Base-by-base conservation (phyloP, 768 basidiomycete species). In the Lanmaoa pseudosensibilis region DNA sequence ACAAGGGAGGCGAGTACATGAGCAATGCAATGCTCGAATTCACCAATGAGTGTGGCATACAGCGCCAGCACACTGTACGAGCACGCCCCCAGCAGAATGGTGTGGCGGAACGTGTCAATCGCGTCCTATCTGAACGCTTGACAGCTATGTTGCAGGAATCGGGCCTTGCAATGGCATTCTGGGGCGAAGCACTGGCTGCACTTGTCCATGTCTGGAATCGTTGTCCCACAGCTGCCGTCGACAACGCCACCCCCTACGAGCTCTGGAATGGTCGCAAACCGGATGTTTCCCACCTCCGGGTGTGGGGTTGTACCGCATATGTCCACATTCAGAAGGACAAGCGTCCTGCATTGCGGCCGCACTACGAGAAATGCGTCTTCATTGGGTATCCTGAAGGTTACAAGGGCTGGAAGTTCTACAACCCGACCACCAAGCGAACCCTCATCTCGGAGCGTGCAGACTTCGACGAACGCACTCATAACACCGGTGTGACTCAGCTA, bases 1-100 rank as follows among this genome's bases (percentile, higher is more conserved):
- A 74, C 58, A 50, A 68, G 46, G 69, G 71, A 16, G 70, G 70
- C 0, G 69, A 74, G 56, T 74, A 67, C 44, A 71, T 60, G 18
- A 63, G 59, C n/a, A 57, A 60, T 5, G 69, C 56, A 5, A 74
- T 75, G 54, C 44, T 59, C 13, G 16, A 59, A 2, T 50, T 50
- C 49, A 58, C 49, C 0, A 1, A 25, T 1, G 5, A 21, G 4
- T 43, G 41, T 3, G 41, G 68, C 34, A 69, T 69, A 18, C 49
- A 52, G 38, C 36, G 57, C 7, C 62, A 65, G 54, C 21, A 43
- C 21, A 43, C 41, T 3, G 41, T 43, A 2, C 41, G 21, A 7
- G 41, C 13, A 1, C 6, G 21, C 2, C 41, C 66, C 0, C 58
- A 56, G 50, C 50, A 56, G 4, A 52, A 57, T 21, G 45, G 56